These are phyloP conservation scores for Barnettozyma populi DNA, from an alignment of 805 yeast genomes.

Conservation along the genomic window DNA sequence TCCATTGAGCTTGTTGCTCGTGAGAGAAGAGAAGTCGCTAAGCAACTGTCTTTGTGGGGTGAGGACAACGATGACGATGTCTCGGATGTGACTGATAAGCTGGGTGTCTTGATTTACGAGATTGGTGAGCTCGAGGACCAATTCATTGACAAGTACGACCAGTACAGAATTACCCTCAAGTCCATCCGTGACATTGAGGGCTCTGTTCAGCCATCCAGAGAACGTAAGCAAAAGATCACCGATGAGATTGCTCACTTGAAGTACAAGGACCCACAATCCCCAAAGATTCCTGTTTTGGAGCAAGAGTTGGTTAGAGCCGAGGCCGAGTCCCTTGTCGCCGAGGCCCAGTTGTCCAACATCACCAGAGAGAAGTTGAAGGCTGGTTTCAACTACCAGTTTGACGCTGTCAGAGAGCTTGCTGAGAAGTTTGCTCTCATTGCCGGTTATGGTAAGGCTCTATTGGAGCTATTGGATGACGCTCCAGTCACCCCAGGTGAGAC, in stretches of 20 bases:
- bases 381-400: slow-evolving; percentile 80
- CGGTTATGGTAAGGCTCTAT: slow-evolving; percentile 82
- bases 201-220: slow-evolving; percentile 84
- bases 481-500: slow-evolving; percentile 92
- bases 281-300: slow-evolving; percentile 72
- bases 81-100: slow-evolving; percentile 79
- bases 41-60: slow-evolving; percentile 83
- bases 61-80: slow-evolving; percentile 82
- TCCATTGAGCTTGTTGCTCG: slow-evolving; percentile 70
- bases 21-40: slow-evolving; percentile 78
- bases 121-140: slow-evolving; percentile 84
- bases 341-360: slow-evolving; percentile 84
- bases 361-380: slow-evolving; percentile 84
- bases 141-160: slow-evolving; percentile 81
- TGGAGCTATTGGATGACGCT: slow-evolving; percentile 77
- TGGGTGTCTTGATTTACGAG: slow-evolving; percentile 78
- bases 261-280: slow-evolving; percentile 81
- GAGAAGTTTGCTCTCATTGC: slow-evolving; percentile 84
- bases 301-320: slow-evolving; percentile 89
- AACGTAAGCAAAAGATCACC: slow-evolving; percentile 78
- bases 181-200: slow-evolving; percentile 80
- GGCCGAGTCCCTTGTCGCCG: slow-evolving; percentile 88
- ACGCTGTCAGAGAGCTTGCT: slow-evolving; percentile 78
- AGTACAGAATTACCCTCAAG: slow-evolving; percentile 77
- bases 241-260: slow-evolving; percentile 80